Evolutionary conservation across 345 rosid genomes (phyloP).

Genomic region (Trapa bicornis): DNA sequence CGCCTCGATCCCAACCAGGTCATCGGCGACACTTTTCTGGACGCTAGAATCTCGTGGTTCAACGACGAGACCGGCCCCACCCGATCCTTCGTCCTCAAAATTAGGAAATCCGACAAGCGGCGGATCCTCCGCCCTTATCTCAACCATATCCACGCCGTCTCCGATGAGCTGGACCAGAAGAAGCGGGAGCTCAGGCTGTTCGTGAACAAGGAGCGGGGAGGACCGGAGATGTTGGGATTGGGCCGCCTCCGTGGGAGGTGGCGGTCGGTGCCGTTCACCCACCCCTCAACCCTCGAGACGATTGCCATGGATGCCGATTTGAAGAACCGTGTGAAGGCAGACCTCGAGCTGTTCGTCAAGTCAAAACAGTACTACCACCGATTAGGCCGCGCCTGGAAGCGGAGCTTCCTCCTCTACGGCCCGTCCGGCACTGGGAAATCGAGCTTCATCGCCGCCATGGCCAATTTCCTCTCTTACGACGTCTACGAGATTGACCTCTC

Average conservation of each 20-base stretch:
- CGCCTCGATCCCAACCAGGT: slow-evolving; percentile 52
- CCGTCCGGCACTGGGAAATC: slow-evolving; percentile 46
- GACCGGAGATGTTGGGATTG: neutral
- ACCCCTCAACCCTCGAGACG: slow-evolving; percentile 74
- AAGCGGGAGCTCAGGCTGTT: slow-evolving; percentile 41
- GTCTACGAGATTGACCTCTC: slow-evolving; percentile 40
- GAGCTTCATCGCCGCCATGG: slow-evolving; percentile 39
- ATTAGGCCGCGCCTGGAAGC: slow-evolving; percentile 43
- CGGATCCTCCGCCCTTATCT: slow-evolving; percentile 74
- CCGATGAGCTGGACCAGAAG: slow-evolving; percentile 59
- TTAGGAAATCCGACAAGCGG: slow-evolving; percentile 68
- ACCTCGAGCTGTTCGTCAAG: slow-evolving; percentile 35
- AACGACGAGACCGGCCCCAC: slow-evolving; percentile 18
- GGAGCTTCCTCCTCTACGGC: slow-evolving; percentile 41
- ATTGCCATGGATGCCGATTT: slow-evolving; percentile 42
- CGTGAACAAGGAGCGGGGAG: slow-evolving; percentile 31
- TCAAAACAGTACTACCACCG: slow-evolving; percentile 40
- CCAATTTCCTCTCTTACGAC: slow-evolving; percentile 33
- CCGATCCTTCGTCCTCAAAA: slow-evolving; percentile 41
- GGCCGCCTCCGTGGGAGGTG: slow-evolving; percentile 30
- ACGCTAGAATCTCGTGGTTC: slow-evolving; percentile 66
- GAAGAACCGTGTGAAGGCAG: slow-evolving; percentile 30
- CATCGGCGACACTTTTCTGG: slow-evolving; percentile 60
- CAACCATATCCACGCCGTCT: slow-evolving; percentile 69
- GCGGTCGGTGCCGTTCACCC: slow-evolving; percentile 65